phyloP scores from a whole-genome alignment of 1,284 basidiomycete species.

The Marasmius fiardii region DNA sequence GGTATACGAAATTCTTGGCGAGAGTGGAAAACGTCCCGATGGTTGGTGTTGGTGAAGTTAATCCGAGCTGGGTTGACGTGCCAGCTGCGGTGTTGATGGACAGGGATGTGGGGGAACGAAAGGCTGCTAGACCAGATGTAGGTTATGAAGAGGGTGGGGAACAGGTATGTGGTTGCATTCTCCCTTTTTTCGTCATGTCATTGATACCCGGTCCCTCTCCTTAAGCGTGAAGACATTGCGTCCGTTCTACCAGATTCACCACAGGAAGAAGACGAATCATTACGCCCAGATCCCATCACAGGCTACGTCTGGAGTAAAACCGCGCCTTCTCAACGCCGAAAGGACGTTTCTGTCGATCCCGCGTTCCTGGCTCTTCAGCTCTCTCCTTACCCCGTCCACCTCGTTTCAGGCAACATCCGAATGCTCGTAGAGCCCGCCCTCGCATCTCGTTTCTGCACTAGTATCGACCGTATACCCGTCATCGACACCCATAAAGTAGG shows the following conservation, averaged over 20 bases:
- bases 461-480: slow-evolving; percentile 86
- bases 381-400: slow-evolving; percentile 67
- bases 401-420: slow-evolving; percentile 32
- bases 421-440: slow-evolving; percentile 55
- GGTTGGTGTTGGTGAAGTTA: slow-evolving; percentile 77
- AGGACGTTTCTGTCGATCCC: slow-evolving; percentile 84
- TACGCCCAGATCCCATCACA: slow-evolving; percentile 63
- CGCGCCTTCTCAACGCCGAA: slow-evolving; percentile 84
- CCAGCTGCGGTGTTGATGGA: slow-evolving; percentile 76
- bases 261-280: slow-evolving; percentile 21
- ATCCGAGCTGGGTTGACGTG: slow-evolving; percentile 72
- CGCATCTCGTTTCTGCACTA: slow-evolving; percentile 58
- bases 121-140: slow-evolving; percentile 26
- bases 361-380: slow-evolving; percentile 87
- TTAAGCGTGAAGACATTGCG: background rate
- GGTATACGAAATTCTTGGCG: slow-evolving; percentile 85
- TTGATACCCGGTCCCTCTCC: background rate
- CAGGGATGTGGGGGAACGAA: slow-evolving; percentile 35
- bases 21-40: slow-evolving; percentile 89
- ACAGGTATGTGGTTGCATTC: background rate
- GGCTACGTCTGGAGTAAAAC: slow-evolving; percentile 83
- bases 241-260: background rate
- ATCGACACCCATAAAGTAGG: slow-evolving; percentile 98
- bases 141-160: slow-evolving; percentile 11
- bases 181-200: background rate